Evolutionary conservation across 768 basidiomycete species (phyloP).

Genomic region (Amanita subjunquillea): DNA sequence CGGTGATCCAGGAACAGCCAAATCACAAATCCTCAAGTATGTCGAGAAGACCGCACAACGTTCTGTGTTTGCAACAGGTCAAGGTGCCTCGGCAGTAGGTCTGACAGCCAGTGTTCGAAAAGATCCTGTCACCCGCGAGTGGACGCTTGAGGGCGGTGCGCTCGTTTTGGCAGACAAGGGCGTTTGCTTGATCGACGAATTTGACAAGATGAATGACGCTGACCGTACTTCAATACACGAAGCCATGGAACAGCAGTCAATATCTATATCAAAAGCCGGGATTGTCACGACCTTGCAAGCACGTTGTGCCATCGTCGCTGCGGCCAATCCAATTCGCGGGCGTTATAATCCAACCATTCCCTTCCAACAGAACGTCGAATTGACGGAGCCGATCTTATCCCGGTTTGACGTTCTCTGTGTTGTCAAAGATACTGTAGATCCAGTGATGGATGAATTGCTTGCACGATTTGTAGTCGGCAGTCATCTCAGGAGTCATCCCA

Average conservation of each 20-base stretch:
- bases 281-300: constrained; percentile 98
- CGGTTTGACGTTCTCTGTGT: constrained; percentile 98
- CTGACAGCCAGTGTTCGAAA: constrained; percentile 98
- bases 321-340: constrained; percentile 95
- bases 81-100: constrained; percentile 97
- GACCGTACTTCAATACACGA: constrained; percentile 98
- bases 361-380: constrained; percentile 96
- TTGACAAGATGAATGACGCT: constrained; percentile 99
- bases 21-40: constrained; percentile 98
- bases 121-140: constrained; percentile 93
- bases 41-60: constrained; percentile 98
- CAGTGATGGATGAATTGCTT: constrained; percentile 91
- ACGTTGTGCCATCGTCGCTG: constrained; percentile 94
- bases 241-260: constrained; percentile 99
- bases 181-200: constrained; percentile 96
- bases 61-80: constrained; percentile 96
- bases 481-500: constrained; percentile 90
- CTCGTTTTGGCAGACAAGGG: constrained; percentile 98
- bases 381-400: constrained; percentile 96
- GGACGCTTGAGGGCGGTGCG: constrained; percentile 98
- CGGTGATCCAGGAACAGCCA: constrained; percentile 97
- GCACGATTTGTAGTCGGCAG: constrained; percentile 98
- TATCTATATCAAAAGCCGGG: constrained; percentile 98
- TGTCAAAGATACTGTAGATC: constrained; percentile 96
- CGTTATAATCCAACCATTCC: constrained; percentile 98